A percentile compares a stretch with the other conserved stretches of the same genome.
Conservation (phyloP, 306 rosid species). For the Prinsepia uniflora region DNA sequence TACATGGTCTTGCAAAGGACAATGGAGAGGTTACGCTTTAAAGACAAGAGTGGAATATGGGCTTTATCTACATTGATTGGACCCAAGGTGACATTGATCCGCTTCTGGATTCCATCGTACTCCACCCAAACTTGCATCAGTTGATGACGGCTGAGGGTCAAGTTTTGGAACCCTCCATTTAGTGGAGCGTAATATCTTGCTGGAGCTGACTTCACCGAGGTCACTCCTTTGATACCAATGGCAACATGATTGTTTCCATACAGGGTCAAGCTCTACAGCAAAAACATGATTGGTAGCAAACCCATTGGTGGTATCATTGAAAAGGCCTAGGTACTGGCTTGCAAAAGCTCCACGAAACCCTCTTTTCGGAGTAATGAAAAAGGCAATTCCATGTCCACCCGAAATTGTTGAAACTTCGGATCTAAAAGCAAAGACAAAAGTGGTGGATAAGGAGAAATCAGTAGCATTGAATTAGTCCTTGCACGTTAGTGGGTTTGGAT, state of each 20-base stretch:
- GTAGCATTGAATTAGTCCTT: constrained; percentile 32
- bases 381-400: constrained; percentile 23
- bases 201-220: constrained; percentile 18
- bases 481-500: constrained; percentile 38
- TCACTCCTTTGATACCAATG: constrained; percentile 50
- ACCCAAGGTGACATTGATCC: no score
- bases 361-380: constrained; percentile 1
- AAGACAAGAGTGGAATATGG: no score
- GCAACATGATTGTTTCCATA: constrained; percentile 43
- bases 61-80: no score
- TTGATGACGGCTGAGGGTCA: constrained; percentile 14
- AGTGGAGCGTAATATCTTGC: constrained; percentile 34
- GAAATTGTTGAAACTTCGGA: constrained; percentile 30
- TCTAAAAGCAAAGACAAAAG: constrained; percentile 54
- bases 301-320: background rate
- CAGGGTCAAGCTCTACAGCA: constrained; percentile 43
- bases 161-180: constrained; percentile 15
- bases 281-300: constrained; percentile 30
- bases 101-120: no score
- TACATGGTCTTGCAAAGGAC: constrained; percentile 22
- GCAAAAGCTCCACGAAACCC: background rate
- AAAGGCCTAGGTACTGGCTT: background rate
- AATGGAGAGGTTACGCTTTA: no score
- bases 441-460: constrained; percentile 48
- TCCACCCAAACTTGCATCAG: no score